Percentiles rank a stretch among this genome's conserved stretches.
phyloP scores from a whole-genome alignment of 495 filamentous ascomycete species.

The Xylaria curta region DNA sequence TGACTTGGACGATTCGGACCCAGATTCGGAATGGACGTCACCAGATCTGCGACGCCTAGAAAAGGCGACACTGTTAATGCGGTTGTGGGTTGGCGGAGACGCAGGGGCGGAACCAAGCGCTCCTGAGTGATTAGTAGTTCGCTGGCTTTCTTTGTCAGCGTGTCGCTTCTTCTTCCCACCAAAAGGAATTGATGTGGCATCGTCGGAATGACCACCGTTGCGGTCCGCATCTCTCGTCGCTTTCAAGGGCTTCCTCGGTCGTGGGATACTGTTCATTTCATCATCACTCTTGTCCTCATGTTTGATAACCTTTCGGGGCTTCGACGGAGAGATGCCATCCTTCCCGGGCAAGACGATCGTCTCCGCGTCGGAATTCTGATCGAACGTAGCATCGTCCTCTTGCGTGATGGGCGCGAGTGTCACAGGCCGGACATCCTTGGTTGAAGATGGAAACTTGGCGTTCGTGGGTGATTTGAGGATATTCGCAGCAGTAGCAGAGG shows the following conservation, averaged over 20 bases:
- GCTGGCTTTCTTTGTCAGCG: slow-evolving; percentile 46
- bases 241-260: slow-evolving; percentile 45
- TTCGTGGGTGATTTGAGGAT: slow-evolving; percentile 29
- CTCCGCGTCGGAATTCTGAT: slow-evolving; percentile 79
- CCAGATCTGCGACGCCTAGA: slow-evolving; percentile 50
- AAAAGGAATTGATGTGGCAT: slow-evolving; percentile 29
- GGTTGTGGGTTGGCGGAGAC: slow-evolving; percentile 47
- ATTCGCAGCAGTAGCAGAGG: slow-evolving; percentile 31
- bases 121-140: slow-evolving; percentile 56
- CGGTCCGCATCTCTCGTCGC: slow-evolving; percentile 40
- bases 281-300: slow-evolving; percentile 69
- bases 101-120: slow-evolving; percentile 62
- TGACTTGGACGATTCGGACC: slow-evolving; percentile 50
- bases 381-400: slow-evolving; percentile 52
- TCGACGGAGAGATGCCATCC: slow-evolving; percentile 71
- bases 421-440: slow-evolving; percentile 29
- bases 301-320: slow-evolving; percentile 71
- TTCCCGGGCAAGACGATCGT: slow-evolving; percentile 79
- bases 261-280: slow-evolving; percentile 48
- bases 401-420: slow-evolving; percentile 32
- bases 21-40: slow-evolving; percentile 51
- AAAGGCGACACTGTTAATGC: slow-evolving; percentile 35
- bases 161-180: slow-evolving; percentile 58
- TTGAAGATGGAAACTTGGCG: slow-evolving; percentile 26
- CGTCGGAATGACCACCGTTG: slow-evolving; percentile 42